Evolutionary conservation across 176 grass and related monocot species (phyloP).

Genomic region (Carex pumila): DNA sequence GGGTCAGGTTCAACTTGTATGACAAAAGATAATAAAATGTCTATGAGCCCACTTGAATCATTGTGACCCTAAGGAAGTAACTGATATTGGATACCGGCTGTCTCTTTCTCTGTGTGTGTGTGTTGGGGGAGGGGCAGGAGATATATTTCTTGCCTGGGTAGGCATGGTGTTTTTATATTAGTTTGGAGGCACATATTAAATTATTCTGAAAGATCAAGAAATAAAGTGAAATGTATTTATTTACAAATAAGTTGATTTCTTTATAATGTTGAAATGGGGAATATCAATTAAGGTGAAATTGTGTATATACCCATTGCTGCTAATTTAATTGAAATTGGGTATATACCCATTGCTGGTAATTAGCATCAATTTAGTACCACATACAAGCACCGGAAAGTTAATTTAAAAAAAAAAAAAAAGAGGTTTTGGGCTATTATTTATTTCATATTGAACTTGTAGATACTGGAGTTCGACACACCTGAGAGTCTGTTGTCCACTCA

Average conservation of each 20-base stretch:
- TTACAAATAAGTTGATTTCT: neutral
- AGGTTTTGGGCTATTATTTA: neutral
- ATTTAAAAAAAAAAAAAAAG: neutral
- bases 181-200: neutral
- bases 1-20: neutral
- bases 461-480: constrained; percentile 86
- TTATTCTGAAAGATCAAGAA: neutral
- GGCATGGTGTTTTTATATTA: neutral
- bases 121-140: neutral
- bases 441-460: constrained; percentile 34
- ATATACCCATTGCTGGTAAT: neutral
- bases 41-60: neutral
- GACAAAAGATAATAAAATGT: neutral
- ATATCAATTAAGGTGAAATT: neutral
- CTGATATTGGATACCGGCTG: neutral
- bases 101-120: neutral
- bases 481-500: constrained; percentile 82
- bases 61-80: neutral
- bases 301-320: neutral
- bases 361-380: neutral
- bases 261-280: neutral
- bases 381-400: neutral
- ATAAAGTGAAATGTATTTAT: neutral
- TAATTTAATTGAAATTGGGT: neutral
- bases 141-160: neutral